These are phyloP conservation scores for Sporothrix curviconia DNA, from an alignment of 2,329 filamentous ascomycete species.

Conservation along the genomic window DNA sequence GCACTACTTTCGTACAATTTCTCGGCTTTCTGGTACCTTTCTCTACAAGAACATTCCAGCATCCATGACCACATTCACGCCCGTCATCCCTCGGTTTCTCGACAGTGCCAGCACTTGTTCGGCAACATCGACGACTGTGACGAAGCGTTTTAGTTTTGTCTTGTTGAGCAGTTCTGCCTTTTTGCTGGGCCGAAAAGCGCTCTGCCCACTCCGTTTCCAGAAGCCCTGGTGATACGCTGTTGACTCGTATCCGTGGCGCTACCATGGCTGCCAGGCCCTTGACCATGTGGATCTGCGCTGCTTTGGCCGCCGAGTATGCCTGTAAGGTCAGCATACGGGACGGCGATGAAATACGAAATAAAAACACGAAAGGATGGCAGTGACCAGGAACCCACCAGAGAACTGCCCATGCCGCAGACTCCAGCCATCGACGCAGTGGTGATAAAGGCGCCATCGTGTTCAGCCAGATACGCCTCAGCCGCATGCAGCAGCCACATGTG, in stretches of 20 bases:
- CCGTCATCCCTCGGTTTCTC: slow-evolving; percentile 15
- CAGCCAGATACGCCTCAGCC: slow-evolving; percentile 46
- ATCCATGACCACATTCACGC: slow-evolving; percentile 17
- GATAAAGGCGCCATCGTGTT: slow-evolving; percentile 54
- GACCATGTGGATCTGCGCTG: slow-evolving; percentile 58
- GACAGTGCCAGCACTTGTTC: slow-evolving; percentile 16
- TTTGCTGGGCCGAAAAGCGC: slow-evolving; percentile 48
- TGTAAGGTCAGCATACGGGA: slow-evolving; percentile 19
- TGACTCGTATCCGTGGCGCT: slow-evolving; percentile 51
- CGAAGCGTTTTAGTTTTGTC: slow-evolving; percentile 53
- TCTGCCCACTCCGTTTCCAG: slow-evolving; percentile 58
- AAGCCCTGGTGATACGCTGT: slow-evolving; percentile 50
- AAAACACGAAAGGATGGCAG: background rate
- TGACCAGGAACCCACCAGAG: slow-evolving; percentile 41
- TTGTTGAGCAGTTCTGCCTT: slow-evolving; percentile 47
- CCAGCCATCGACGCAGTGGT: slow-evolving; percentile 59
- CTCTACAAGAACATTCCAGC: slow-evolving; percentile 10
- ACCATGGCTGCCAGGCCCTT: slow-evolving; percentile 48
- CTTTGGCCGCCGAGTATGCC: slow-evolving; percentile 73
- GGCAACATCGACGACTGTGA: slow-evolving; percentile 40
- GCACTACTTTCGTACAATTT: too few species aligned
- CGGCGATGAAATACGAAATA: background rate
- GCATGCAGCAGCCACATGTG: slow-evolving; percentile 56
- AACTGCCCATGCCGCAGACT: slow-evolving; percentile 56
- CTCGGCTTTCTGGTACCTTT: background rate